Base-by-base conservation (phyloP, 768 basidiomycete genomes). In the Auriscalpium orientale region DNA sequence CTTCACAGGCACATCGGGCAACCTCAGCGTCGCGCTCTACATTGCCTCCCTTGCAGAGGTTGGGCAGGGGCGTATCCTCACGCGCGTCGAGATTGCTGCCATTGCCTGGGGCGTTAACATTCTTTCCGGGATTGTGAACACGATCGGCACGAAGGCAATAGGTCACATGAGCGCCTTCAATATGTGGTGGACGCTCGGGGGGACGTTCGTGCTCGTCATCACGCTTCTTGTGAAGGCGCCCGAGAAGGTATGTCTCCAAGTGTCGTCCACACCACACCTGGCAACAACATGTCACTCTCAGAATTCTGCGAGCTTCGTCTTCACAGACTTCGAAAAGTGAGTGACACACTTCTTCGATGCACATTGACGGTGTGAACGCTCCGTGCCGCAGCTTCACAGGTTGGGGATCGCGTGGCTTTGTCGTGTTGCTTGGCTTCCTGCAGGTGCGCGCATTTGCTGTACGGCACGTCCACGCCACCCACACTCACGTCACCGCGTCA, bases 131-230 rank as follows among this genome's bases (percentile, higher is more conserved):
- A 65, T 80, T 48, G 67, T 82, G 56, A 83, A 83, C 62, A 81
- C 77, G 18, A 35, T 37, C 8, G 82, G 82, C 1, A 82, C 81
- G 21, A 79, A 78, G 58, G 80, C 77, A 4, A 79, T 83, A 34
- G 80, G 79, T 1, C 70, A 73, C 3, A 77, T 81, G 77, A 80
- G 80, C 57, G 66, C 73, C 15, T 76, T 81, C 66, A 79, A 77
- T 57, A 69, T 83, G 28, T 83, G 80, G 80, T 82, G 80, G 81
- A 83, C 80, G 12, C 68, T 83, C 1, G 79, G 79, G 28, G 81
- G 80, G 13, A 83, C 81, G 0, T 65, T 82, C 18, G 77, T 81
- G 34, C 71, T 83, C n/a, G 78, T 80, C 9, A 75, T 81, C 51
- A 75, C 80, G 1, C 66, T 82, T n/a, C 70, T 82, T 5, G 79